Evolutionary conservation across 164 flowering plant species (phyloP), one percentile per base, ranked within the genome.

Genomic region (Magnolia kwangsiensis): DNA sequence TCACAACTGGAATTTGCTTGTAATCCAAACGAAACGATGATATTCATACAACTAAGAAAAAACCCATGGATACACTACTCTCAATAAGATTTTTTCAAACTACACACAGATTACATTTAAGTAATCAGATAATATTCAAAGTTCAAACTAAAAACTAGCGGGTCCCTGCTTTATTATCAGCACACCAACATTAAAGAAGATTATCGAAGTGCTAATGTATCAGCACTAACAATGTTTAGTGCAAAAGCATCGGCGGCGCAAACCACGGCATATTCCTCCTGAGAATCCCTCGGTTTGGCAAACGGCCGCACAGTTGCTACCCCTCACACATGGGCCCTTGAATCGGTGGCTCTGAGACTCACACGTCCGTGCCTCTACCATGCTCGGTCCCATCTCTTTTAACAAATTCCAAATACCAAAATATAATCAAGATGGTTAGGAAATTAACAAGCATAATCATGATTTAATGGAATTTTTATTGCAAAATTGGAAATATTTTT

Each of bases 231-330:
- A 87, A 4, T 70, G 76, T 72, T 80, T 87, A 13, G 79, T 75
- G 83, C 90, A 88, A 77, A 82, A 88, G 82, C 90, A 88, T 2
- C 86, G 84, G 68, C 87, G 82, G 19, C 86, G 87, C 31, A 86
- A 78, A 50, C 88, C 86, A 1, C 82, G 80, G 81, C 90, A 88
- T 8, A 72, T 58, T 16, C 90, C 90, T 0, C 82, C 83, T 5
- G 18, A 74, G 74, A 88, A 88, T 63, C 87, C 87, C 79, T 88
- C 89, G 0, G 84, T 83, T 51, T 63, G 63, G 85, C 90, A 88
- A 21, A 88, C 84, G 23, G 21, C 9, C 21, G 78, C 87, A 27
- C 90, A 88, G 83, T 86, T 88, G 83, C 20, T 81, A 55, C 68
- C 11, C 1, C 84, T 75, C 51, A 80, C 73, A 77, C 90, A 88